phyloP scores from a whole-genome alignment of 768 basidiomycete genomes.

The Lanmaoa pseudosensibilis region DNA sequence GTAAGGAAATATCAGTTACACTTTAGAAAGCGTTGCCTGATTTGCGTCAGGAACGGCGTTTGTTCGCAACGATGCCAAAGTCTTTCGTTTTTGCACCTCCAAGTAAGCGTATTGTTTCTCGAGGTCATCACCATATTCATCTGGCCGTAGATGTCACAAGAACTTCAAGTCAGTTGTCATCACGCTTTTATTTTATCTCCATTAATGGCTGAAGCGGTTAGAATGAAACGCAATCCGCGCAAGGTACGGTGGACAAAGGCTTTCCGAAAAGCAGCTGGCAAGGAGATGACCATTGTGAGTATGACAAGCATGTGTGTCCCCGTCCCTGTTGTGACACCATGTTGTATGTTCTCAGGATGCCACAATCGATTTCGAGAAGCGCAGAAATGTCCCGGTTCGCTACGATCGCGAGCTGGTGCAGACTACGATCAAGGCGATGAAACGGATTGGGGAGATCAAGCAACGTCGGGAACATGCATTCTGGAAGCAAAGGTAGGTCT shows the following conservation, averaged over 20 bases:
- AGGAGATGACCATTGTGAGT: slow-evolving; percentile 97
- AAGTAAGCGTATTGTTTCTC: slow-evolving; percentile 57
- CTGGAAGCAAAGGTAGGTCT: slow-evolving; percentile 85
- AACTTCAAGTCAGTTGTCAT: slow-evolving; percentile 87
- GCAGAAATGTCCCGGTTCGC: slow-evolving; percentile 94
- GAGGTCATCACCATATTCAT: slow-evolving; percentile 7
- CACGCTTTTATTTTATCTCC: neutral
- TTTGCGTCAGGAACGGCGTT: slow-evolving; percentile 74
- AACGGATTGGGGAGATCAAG: slow-evolving; percentile 91
- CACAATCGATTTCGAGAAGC: slow-evolving; percentile 98
- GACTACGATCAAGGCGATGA: slow-evolving; percentile 96
- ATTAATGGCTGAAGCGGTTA: slow-evolving; percentile 31
- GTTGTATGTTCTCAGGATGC: slow-evolving; percentile 67
- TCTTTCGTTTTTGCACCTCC: slow-evolving; percentile 96
- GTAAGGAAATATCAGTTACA: slow-evolving; percentile 38
- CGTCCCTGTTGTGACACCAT: neutral
- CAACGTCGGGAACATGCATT: slow-evolving; percentile 88
- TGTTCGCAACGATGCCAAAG: slow-evolving; percentile 97
- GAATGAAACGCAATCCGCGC: slow-evolving; percentile 99
- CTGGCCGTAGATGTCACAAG: slow-evolving; percentile 80
- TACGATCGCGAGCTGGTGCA: slow-evolving; percentile 93
- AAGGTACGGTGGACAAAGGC: slow-evolving; percentile 99
- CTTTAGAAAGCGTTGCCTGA: neutral
- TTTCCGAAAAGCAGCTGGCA: slow-evolving; percentile 96
- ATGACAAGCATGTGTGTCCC: slow-evolving; percentile 2